These are phyloP conservation scores for Talinum fruticosum DNA, from an alignment of 148 eudicot genomes.

Conservation along the genomic window DNA sequence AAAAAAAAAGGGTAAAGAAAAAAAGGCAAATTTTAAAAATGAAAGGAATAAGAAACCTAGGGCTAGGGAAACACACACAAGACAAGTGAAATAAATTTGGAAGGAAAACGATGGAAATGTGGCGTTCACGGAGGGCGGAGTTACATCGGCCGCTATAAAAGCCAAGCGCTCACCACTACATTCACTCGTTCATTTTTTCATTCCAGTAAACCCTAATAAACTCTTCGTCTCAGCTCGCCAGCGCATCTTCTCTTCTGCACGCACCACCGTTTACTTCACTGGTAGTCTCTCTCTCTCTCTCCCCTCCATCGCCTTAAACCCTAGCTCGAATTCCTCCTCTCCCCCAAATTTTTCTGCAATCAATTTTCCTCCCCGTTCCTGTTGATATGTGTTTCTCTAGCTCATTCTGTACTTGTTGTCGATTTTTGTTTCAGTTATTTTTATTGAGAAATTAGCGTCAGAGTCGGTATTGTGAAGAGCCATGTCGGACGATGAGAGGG, in stretches of 20 bases:
- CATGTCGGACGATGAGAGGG: constrained; percentile 94
- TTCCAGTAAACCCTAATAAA: constrained; percentile 23
- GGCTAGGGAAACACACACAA: neutral
- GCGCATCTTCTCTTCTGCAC: neutral
- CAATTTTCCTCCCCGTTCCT: neutral
- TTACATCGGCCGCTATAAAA: neutral
- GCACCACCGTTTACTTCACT: constrained; percentile 1
- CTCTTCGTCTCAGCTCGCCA: neutral
- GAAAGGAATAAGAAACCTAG: too few relatives aligned
- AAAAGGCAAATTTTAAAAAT: too few relatives aligned
- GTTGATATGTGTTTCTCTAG: neutral
- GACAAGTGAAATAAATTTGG: neutral
- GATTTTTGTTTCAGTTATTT: constrained; percentile 10
- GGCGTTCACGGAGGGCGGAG: neutral
- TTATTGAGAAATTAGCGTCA: neutral
- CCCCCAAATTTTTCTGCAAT: neutral
- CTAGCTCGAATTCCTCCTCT: neutral
- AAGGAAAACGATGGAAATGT: constrained; percentile 5
- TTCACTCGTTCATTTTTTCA: too few relatives aligned
- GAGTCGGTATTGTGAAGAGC: neutral
- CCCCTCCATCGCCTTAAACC: constrained; percentile 6
- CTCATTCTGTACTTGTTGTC: neutral
- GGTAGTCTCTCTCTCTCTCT: constrained; percentile 5
- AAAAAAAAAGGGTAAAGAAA: too few relatives aligned
- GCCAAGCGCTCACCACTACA: neutral